Conservation (phyloP, 306 rosid species). For the Ceratonia siliqua region DNA sequence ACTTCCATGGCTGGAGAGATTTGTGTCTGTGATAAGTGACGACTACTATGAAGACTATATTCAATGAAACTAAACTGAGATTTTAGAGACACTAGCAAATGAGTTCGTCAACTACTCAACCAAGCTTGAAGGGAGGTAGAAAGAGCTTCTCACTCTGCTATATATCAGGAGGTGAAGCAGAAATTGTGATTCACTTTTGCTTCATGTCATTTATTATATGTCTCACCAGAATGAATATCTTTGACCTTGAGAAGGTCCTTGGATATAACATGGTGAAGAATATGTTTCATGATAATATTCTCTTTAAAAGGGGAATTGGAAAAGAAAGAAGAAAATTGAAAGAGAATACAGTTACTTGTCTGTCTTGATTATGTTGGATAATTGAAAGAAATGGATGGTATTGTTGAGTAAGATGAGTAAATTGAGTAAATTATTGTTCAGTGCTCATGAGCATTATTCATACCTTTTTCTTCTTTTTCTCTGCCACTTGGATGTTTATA, state of each 20-base stretch:
- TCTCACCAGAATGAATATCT: slow-evolving; percentile 29
- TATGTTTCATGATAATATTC: slow-evolving; percentile 13
- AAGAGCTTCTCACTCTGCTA: slow-evolving; percentile 58
- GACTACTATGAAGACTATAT: slow-evolving; percentile 81
- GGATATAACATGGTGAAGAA: slow-evolving; percentile 21
- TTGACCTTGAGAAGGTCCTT: slow-evolving; percentile 11
- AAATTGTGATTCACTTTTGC: slow-evolving; percentile 17
- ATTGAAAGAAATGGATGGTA: background rate
- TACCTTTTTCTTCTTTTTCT: too few relatives aligned
- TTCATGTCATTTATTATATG: slow-evolving; percentile 30
- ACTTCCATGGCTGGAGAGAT: slow-evolving; percentile 97
- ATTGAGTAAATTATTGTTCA: background rate
- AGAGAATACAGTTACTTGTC: background rate
- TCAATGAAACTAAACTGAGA: slow-evolving; percentile 50
- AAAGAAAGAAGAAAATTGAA: background rate
- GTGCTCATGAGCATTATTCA: too few relatives aligned
- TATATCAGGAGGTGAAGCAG: slow-evolving; percentile 14
- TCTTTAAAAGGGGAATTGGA: background rate
- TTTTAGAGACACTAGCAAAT: too few relatives aligned
- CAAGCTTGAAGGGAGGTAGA: slow-evolving; percentile 34
- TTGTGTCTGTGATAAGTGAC: slow-evolving; percentile 92
- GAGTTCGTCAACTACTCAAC: slow-evolving; percentile 36
- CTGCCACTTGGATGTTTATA: too few relatives aligned
- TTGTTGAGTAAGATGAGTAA: too few relatives aligned
- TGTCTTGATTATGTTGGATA: background rate